Evolutionary conservation across 1,284 basidiomycete species (phyloP).

Genomic region (Ganoderma lingzhi): DNA sequence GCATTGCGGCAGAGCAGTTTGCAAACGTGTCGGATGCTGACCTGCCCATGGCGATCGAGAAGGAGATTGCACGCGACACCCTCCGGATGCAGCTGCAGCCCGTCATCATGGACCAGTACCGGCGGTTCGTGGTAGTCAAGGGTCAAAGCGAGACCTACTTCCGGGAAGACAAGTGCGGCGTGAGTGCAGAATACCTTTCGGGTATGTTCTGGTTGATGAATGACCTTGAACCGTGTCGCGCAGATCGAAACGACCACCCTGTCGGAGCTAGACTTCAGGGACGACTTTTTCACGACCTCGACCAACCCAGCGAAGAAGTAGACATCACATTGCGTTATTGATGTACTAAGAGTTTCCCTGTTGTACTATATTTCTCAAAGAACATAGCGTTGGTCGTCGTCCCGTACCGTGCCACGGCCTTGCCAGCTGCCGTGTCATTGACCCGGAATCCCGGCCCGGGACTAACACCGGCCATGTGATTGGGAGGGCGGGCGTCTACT

Average conservation of each 20-base stretch:
- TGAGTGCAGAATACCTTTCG: slow-evolving; percentile 33
- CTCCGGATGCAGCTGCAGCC: slow-evolving; percentile 62
- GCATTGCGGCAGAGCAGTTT: slow-evolving; percentile 49
- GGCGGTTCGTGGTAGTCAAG: slow-evolving; percentile 67
- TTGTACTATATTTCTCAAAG: not conserved
- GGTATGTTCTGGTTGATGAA: slow-evolving; percentile 5
- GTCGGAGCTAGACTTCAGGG: slow-evolving; percentile 50
- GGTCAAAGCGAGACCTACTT: slow-evolving; percentile 43
- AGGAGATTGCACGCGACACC: slow-evolving; percentile 54
- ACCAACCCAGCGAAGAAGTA: slow-evolving; percentile 27
- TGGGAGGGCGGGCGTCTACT: not conserved
- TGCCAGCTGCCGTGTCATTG: too few relatives aligned
- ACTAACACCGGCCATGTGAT: slow-evolving; percentile 2
- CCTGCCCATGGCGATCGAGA: slow-evolving; percentile 44
- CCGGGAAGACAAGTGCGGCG: slow-evolving; percentile 41
- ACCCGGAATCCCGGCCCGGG: not conserved
- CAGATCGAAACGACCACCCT: slow-evolving; percentile 50
- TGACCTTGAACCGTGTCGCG: slow-evolving; percentile 17
- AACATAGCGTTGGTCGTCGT: not conserved
- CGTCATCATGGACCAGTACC: slow-evolving; percentile 60
- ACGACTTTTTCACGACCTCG: slow-evolving; percentile 45
- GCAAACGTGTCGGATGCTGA: slow-evolving; percentile 35
- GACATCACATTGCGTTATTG: not conserved
- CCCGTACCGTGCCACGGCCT: too few relatives aligned
- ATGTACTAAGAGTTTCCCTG: not conserved